Evolutionary conservation across 805 yeast genomes (phyloP).

Genomic region (Grigorovia jiainica): DNA sequence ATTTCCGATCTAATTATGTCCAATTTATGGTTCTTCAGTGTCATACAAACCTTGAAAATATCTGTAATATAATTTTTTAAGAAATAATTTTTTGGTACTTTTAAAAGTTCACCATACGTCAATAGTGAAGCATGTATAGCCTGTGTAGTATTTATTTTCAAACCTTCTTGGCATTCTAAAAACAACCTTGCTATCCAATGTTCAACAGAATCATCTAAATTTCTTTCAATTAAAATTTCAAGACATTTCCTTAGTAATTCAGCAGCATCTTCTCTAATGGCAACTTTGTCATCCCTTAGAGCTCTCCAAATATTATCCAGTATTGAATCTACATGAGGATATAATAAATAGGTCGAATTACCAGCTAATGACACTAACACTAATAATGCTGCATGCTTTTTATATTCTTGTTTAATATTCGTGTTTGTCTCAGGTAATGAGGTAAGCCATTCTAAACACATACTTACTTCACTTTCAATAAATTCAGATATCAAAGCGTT

Average conservation of each 20-base stretch:
- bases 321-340: slow-evolving; percentile 67
- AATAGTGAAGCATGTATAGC: slow-evolving; percentile 80
- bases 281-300: slow-evolving; percentile 64
- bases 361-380: slow-evolving; percentile 75
- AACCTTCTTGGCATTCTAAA: slow-evolving; percentile 55
- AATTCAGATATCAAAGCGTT: slow-evolving; percentile 85
- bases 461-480: slow-evolving; percentile 84
- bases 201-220: slow-evolving; percentile 47
- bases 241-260: slow-evolving; percentile 68
- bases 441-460: slow-evolving; percentile 85
- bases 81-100: slow-evolving; percentile 55
- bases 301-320: slow-evolving; percentile 84
- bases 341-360: slow-evolving; percentile 76
- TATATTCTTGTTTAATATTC: slow-evolving; percentile 65
- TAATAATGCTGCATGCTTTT: slow-evolving; percentile 86
- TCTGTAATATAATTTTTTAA: slow-evolving; percentile 64
- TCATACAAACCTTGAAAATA: slow-evolving; percentile 64
- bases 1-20: slow-evolving; percentile 72
- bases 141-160: slow-evolving; percentile 48
- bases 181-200: slow-evolving; percentile 68
- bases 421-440: slow-evolving; percentile 34
- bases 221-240: slow-evolving; percentile 71
- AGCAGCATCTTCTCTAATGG: slow-evolving; percentile 78
- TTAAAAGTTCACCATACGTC: slow-evolving; percentile 69
- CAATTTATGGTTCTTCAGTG: slow-evolving; percentile 69